Base-by-base conservation (phyloP, 192 early-diverging fungal genomes). In the Rhizophagus prolifer region DNA sequence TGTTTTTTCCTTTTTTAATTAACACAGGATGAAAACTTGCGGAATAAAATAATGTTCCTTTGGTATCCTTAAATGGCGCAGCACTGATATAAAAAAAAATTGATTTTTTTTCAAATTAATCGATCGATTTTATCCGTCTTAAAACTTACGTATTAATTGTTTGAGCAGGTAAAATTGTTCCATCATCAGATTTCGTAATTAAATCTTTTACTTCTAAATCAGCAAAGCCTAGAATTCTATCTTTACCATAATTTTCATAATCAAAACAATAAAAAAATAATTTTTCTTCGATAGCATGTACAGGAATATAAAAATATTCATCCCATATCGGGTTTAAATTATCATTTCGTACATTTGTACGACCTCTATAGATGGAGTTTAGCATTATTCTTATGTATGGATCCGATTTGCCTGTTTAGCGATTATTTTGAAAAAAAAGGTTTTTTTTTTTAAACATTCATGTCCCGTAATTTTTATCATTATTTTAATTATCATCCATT, bases 311-410 rank as follows among this genome's bases (percentile, higher is more conserved):
- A 50, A 92, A 85, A 10, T 88, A 88, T 80, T 94, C 89, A 54
- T 34, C 13, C 94, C 95, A 97, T 60, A 88, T 87, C 4, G 95
- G 95, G 64, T 92, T 88, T 44, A 94, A 78, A 19, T 88, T 90
- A 75, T 94, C 91, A 28, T 89, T 84, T 61, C 91, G 88, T 58
- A 90, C 87, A 14, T 88, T 86, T 3, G 94, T 95, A 41, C 88
- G 84, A 30, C 88, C 94, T 31, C 93, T 78, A 30, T 84, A 69
- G 50, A 85, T 79, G 64, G 85, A 83, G 58, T 85, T 85, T 30
- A 91, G 79, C 70, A 85, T 75, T 19, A 96, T 75, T 46, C 90
- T 91, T 54, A 87, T 83, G 83, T 96, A 97, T 21, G 95, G 94
- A 78, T 97, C 94, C 13, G 92, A 93, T 80, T 94, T 95, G 79